Percentiles rank a stretch among this genome's conserved stretches.
Conservation (phyloP, 768 basidiomycete genomes). For the Hypholoma sublateritium region DNA sequence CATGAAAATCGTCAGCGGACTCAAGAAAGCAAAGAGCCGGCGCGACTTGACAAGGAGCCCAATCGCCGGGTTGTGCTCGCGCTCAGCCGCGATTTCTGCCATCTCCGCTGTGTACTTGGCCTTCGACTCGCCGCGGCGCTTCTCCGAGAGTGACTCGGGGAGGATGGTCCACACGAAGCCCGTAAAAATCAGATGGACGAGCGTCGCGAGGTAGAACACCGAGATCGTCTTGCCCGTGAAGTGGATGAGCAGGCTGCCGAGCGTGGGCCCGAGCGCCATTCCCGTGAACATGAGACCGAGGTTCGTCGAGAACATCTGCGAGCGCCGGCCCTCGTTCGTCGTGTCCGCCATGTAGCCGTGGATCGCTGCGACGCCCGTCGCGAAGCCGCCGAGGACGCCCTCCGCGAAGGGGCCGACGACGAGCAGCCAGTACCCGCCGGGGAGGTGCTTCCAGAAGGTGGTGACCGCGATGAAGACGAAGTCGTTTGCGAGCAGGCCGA, state of each 20-base stretch:
- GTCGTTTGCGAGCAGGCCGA: slow-evolving; percentile 65
- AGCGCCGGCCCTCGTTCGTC: slow-evolving; percentile 54
- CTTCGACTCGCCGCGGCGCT: slow-evolving; percentile 42
- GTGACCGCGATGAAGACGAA: slow-evolving; percentile 67
- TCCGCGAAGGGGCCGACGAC: slow-evolving; percentile 64
- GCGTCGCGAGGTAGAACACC: slow-evolving; percentile 69
- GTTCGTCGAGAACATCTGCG: slow-evolving; percentile 62
- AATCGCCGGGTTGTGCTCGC: slow-evolving; percentile 15
- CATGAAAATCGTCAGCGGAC: slow-evolving; percentile 66
- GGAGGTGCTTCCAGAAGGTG: slow-evolving; percentile 55
- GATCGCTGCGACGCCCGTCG: slow-evolving; percentile 47
- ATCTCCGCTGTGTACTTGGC: slow-evolving; percentile 35
- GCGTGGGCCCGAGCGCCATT: slow-evolving; percentile 73
- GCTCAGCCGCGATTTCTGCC: slow-evolving; percentile 15
- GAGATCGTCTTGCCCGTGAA: slow-evolving; percentile 53
- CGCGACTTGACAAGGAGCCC: slow-evolving; percentile 38
- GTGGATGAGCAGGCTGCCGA: slow-evolving; percentile 67
- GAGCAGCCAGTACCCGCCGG: slow-evolving; percentile 83
- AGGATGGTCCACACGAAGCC: slow-evolving; percentile 56
- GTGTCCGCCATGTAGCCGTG: slow-evolving; percentile 76
- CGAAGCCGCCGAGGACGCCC: slow-evolving; percentile 67
- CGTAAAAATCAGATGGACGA: slow-evolving; percentile 49
- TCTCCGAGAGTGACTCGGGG: slow-evolving; percentile 73
- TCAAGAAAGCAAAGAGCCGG: slow-evolving; percentile 60
- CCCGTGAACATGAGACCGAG: slow-evolving; percentile 73